Conservation (phyloP, 768 basidiomycete species). For the Botryobasidium botryosum region DNA sequence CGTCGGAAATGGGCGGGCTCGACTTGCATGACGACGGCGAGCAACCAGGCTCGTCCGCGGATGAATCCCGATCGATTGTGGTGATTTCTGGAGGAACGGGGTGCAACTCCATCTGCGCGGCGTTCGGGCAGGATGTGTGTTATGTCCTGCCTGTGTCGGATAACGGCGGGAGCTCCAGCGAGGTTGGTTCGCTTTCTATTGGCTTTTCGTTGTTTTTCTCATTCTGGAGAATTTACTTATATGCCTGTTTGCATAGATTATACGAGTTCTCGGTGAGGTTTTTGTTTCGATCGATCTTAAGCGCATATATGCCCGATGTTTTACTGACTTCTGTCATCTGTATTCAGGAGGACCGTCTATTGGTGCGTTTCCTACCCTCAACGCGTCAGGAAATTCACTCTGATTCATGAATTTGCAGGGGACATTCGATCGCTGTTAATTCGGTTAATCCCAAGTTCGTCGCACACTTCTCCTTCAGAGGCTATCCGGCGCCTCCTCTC, state of each 20-base stretch:
- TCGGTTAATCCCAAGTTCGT: constrained; percentile 59
- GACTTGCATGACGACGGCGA: too few species aligned
- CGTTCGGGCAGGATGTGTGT: constrained; percentile 52
- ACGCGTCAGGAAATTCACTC: background rate
- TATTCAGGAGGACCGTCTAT: constrained; percentile 59
- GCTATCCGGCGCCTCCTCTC: constrained; percentile 64
- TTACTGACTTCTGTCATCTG: constrained; percentile 2
- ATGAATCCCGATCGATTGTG: constrained; percentile 18
- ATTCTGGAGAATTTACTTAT: background rate
- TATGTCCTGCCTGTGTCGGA: constrained; percentile 89
- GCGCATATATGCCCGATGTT: background rate
- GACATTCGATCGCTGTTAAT: constrained; percentile 82
- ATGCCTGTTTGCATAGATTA: constrained; percentile 33
- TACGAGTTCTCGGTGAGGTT: constrained; percentile 48
- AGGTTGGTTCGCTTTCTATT: constrained; percentile 19
- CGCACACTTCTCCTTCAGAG: constrained; percentile 42
- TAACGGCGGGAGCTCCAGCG: constrained; percentile 88
- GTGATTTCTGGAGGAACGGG: constrained; percentile 91
- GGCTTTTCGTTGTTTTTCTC: too few species aligned
- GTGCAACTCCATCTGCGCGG: constrained; percentile 77
- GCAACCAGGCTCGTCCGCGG: too few species aligned
- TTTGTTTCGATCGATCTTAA: background rate
- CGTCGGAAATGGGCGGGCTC: too few species aligned
- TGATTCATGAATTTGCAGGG: constrained; percentile 27
- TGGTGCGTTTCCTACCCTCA: constrained; percentile 26